Evolutionary conservation across 257 asterid species (phyloP), one percentile per base, ranked within the genome.

Genomic region (Solanum sitiens): DNA sequence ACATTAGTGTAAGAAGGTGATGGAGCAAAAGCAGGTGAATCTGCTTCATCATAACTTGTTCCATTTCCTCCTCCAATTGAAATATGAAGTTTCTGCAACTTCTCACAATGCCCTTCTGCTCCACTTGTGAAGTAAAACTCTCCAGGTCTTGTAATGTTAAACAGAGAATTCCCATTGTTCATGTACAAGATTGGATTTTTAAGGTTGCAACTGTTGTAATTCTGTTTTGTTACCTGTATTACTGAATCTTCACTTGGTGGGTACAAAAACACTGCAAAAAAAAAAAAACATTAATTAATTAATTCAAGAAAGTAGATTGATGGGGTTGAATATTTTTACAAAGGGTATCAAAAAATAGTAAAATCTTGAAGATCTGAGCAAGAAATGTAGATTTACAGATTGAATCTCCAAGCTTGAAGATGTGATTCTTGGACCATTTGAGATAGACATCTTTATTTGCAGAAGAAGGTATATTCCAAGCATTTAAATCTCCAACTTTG

Each of bases 231-330:
- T 32, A 97, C 98, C 71, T 94, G 98, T 90, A 96, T 91, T 79
- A 96, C 93, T 11, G 99, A 96, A 87, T 97, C 99, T 89, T 95
- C 93, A 88, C 99, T 97, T 11, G 99, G 99, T 9, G 99, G 99
- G 92, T 94, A 96, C 92, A 97, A 91, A 90, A 97, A 97, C 89
- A 96, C 99, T 97, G 97, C 92, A 91, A 10, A 47, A 50, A 68
- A 7, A 9, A 7, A 3, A 27, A 1, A 0, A 10, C n/a, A 3
- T 2, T 14, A 56, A 67, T 16, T 35, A 15, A 15, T 47, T 47
- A 53, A 53, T 16, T 37, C 85, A 73, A 71, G 65, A 40, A 11
- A 80, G 7, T 37, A 67, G 50, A 80, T 18, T 40, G 27, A 80
- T 37, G 30, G 75, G n/a, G 30, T 72, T 61, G 6, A 7, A 1